Base-by-base conservation (phyloP, 2,329 filamentous ascomycete genomes). In the Verticillium klebahnii region DNA sequence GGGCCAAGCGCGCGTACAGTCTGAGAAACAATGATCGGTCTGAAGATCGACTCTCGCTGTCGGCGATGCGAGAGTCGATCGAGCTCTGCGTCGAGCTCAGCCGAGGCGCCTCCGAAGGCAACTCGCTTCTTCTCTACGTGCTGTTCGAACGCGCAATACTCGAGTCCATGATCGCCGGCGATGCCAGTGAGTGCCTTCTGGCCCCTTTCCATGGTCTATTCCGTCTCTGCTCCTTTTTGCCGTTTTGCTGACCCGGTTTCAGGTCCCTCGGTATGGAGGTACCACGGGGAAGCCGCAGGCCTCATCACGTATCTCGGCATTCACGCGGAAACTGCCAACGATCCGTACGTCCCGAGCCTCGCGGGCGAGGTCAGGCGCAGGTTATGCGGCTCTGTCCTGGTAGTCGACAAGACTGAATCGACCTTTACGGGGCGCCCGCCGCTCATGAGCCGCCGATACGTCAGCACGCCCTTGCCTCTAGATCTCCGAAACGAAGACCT, bases 371-470 rank as follows among this genome's bases (percentile, higher is more conserved):
- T 69, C 17, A 71, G 70, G 45, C 69, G 73, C 23, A 65, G 73
- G 2, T 57, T 80, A 2, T 75, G 77, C 5, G 69, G 70, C 0
- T 66, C 72, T 1, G 63, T 79, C 25, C 80, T 78, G 61, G 73
- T 69, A 36, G 66, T 78, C 8, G 84, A 87, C 66, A 85, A 85
- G 55, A 77, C 77, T 8, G 72, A 75, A 0, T 78, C 82, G 0
- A 76, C 80, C 0, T 85, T 86, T 56, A 79, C 80, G 0, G 85
- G 85, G 0, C 73, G 84, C 0, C 85, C 85, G 0, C 85, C 85
- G 0, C 69, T 80, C 2, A 68, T 85, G 5, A 77, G 78, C 12
- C 77, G 82, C 32, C 78, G 82, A 1, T 87, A 86, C 66, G 82
- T 79, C 56, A 78, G 78, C 7, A 78, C 84, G 1, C 82, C 84